Evolutionary conservation across 805 yeast genomes (phyloP).

Genomic region (Metschnikowia anglica): DNA sequence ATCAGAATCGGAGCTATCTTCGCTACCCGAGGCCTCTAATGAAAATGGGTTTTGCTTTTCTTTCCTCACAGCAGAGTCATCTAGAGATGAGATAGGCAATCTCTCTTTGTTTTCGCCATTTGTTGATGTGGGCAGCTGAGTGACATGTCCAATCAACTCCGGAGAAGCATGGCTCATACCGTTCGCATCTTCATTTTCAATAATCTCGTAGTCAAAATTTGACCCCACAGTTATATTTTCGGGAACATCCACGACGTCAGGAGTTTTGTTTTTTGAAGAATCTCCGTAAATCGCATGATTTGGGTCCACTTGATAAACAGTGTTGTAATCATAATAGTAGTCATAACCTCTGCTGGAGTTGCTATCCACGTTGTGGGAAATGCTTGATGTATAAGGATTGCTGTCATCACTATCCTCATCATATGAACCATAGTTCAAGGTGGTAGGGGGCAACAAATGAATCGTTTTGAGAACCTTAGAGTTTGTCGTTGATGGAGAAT

Average conservation of each 20-base stretch:
- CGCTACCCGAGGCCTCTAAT: slow-evolving; percentile 14
- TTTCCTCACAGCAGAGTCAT: slow-evolving; percentile 17
- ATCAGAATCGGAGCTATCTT: slow-evolving; percentile 25
- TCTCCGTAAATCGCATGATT: slow-evolving; percentile 39
- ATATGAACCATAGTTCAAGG: slow-evolving; percentile 70
- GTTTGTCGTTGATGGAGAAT: slow-evolving; percentile 30
- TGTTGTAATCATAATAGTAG: slow-evolving; percentile 75
- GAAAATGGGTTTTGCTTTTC: slow-evolving; percentile 14
- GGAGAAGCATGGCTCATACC: slow-evolving; percentile 22
- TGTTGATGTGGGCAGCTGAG: neutral
- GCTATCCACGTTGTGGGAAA: slow-evolving; percentile 71
- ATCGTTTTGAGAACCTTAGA: slow-evolving; percentile 53
- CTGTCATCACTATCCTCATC: slow-evolving; percentile 64
- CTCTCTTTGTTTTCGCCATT: slow-evolving; percentile 10
- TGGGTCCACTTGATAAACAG: slow-evolving; percentile 62
- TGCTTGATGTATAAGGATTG: slow-evolving; percentile 47
- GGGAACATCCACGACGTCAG: slow-evolving; percentile 47
- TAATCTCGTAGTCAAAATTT: slow-evolving; percentile 38
- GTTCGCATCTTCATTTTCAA: slow-evolving; percentile 27
- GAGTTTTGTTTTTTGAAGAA: slow-evolving; percentile 27
- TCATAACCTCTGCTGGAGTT: slow-evolving; percentile 65
- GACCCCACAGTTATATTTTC: slow-evolving; percentile 45
- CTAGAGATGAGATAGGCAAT: slow-evolving; percentile 22
- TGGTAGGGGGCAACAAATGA: slow-evolving; percentile 81
- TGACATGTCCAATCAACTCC: slow-evolving; percentile 2